phyloP scores from a whole-genome alignment of 2,329 filamentous ascomycete genomes.

The Ophiostoma perfectum region DNA sequence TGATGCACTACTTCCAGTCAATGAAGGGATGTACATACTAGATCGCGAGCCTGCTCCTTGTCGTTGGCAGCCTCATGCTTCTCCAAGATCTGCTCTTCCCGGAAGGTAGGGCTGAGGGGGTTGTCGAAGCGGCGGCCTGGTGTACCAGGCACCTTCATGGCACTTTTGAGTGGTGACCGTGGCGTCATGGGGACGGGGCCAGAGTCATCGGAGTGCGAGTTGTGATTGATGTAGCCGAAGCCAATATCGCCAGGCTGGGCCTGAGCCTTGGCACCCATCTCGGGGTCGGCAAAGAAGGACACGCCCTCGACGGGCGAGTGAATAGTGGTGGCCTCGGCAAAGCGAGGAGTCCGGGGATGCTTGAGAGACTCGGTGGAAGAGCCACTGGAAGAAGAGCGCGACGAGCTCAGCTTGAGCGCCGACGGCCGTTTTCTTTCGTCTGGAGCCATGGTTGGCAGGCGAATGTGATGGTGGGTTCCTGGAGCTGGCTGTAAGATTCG shows the following conservation, averaged over 20 bases:
- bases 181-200: constrained; percentile 62
- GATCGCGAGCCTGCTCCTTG: constrained; percentile 77
- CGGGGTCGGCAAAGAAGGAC: constrained; percentile 56
- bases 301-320: constrained; percentile 63
- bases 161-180: constrained; percentile 79
- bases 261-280: constrained; percentile 53
- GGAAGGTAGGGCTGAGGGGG: constrained; percentile 84
- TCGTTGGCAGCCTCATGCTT: constrained; percentile 77
- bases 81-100: constrained; percentile 80
- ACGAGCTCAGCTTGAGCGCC: constrained; percentile 50
- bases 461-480: not conserved
- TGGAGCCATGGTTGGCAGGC: constrained; percentile 31
- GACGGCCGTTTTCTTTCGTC: constrained; percentile 54
- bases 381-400: constrained; percentile 47
- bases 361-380: constrained; percentile 56
- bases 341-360: constrained; percentile 68
- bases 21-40: constrained; percentile 56
- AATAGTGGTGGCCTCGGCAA: constrained; percentile 73
- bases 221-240: constrained; percentile 78
- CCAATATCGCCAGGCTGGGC: constrained; percentile 79
- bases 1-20: too few species aligned
- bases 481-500: constrained; percentile 27
- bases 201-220: constrained; percentile 45
- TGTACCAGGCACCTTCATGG: constrained; percentile 80
- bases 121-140: constrained; percentile 67